phyloP scores from a whole-genome alignment of 2,329 filamentous ascomycete genomes.

The Tetracladium maxilliforme region DNA sequence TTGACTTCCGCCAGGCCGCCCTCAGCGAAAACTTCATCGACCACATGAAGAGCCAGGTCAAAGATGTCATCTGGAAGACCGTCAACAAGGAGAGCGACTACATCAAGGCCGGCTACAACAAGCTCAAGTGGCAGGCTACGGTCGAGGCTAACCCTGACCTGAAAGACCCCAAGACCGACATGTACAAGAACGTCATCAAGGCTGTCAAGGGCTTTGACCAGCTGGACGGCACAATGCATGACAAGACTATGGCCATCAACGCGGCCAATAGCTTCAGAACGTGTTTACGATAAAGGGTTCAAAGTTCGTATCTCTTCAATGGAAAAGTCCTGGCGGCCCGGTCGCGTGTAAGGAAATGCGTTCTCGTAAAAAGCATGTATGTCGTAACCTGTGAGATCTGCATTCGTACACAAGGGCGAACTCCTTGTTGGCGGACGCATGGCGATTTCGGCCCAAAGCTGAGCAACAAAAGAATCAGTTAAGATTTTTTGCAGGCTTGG shows the following conservation, averaged over 20 bases:
- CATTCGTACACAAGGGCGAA: too few relatives aligned
- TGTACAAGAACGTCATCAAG: slow-evolving; percentile 1
- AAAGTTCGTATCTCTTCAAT: too few relatives aligned
- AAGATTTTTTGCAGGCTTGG: too few relatives aligned
- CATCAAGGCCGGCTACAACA: neutral
- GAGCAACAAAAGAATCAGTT: too few relatives aligned
- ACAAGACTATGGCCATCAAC: slow-evolving; percentile 1
- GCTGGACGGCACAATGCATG: neutral
- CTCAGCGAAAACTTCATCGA: neutral
- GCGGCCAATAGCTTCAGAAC: slow-evolving; percentile 1
- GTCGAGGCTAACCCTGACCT: slow-evolving; percentile 1
- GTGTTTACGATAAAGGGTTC: too few relatives aligned
- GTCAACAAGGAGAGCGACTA: slow-evolving; percentile 1
- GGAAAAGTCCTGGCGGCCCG: too few relatives aligned
- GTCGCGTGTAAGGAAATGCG: too few relatives aligned
- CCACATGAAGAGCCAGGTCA: neutral
- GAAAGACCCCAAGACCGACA: neutral
- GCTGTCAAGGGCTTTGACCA: neutral
- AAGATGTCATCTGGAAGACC: slow-evolving; percentile 1
- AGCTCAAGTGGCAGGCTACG: neutral
- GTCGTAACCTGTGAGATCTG: too few relatives aligned
- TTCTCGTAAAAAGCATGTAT: too few relatives aligned
- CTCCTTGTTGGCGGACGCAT: too few relatives aligned
- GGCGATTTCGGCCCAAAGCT: too few relatives aligned
- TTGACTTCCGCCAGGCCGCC: neutral